phyloP scores from a whole-genome alignment of 2,329 filamentous ascomycete genomes.

The Penicillium freii region DNA sequence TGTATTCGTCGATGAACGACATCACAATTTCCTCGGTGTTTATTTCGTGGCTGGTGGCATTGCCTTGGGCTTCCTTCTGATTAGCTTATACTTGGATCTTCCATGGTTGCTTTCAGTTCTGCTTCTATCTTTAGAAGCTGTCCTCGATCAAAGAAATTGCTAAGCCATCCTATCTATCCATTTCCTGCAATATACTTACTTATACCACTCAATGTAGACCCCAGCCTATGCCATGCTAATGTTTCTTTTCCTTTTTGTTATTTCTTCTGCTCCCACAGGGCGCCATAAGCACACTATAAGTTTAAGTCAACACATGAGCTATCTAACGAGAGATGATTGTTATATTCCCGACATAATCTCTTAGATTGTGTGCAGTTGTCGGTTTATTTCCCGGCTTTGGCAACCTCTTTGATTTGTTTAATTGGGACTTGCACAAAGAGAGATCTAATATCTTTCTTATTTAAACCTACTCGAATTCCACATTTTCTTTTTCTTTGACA shows the following conservation, averaged over 20 bases:
- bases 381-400: not conserved
- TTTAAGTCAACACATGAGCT: too few relatives aligned
- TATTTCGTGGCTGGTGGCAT: not conserved
- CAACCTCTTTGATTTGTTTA: not conserved
- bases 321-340: not conserved
- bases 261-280: not conserved
- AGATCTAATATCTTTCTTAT: not conserved
- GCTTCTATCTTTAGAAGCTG: not conserved
- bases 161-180: not conserved
- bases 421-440: not conserved
- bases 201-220: not conserved
- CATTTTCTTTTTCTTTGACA: not conserved
- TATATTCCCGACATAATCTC: not conserved
- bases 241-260: not conserved
- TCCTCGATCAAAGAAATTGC: not conserved
- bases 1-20: too few relatives aligned
- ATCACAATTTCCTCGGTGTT: not conserved
- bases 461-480: not conserved
- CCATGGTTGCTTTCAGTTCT: not conserved
- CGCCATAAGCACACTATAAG: too few relatives aligned
- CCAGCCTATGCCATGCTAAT: not conserved
- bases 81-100: not conserved
- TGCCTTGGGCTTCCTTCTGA: not conserved
- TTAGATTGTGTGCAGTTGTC: not conserved
- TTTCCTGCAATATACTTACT: not conserved